Evolutionary conservation across 805 yeast genomes (phyloP), one percentile per base, ranked within the genome.

Genomic region (Torulaspora quercuum): DNA sequence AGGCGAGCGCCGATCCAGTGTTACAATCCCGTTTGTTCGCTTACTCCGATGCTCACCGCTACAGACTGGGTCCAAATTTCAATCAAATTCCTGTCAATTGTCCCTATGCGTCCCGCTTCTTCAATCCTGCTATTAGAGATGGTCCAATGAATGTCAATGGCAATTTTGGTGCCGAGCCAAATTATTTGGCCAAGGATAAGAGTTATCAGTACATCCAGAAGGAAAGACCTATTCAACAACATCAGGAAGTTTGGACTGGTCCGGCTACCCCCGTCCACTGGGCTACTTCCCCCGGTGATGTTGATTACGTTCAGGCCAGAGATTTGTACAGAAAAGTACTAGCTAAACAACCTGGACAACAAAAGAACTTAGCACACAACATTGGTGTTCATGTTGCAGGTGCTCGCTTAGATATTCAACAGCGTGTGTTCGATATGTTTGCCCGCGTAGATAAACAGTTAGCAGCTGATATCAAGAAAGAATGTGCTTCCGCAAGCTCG

Each of bases 1-100:
- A 82, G 62, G 74, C 90, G 11, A 78, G 86, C 23, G 85, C 85
- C 40, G 94, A 84, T 57, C 94, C 94, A 3, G 90, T 84, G 22
- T 69, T 84, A 55, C 92, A 84, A 61, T 76, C 88, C 7, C 75
- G 94, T 65, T 68, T 84, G 53, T 84, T 81, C 62, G 80, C 90
- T 1, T 84, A 84, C 66, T 80, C 89, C 36, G 94, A 84, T 63
- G 84, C 94, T 18, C 90, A 82, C 58, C 80, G 94, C 62, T 82
- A 84, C 68, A 75, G 94, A 65, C 66, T 84, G 57, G 59, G 85
- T 35, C 70, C 77, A 25, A 83, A 86, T 67, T 86, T 81, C 64
- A 72, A 75, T 31, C 90, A 83, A 64, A 80, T 86, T 40, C 95
- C 95, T n/a, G 88, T 84, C 51, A 86, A 86, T 62, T 82, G 94